phyloP scores from a whole-genome alignment of 2,329 filamentous ascomycete species.

The Cordyceps fumosorosea region DNA sequence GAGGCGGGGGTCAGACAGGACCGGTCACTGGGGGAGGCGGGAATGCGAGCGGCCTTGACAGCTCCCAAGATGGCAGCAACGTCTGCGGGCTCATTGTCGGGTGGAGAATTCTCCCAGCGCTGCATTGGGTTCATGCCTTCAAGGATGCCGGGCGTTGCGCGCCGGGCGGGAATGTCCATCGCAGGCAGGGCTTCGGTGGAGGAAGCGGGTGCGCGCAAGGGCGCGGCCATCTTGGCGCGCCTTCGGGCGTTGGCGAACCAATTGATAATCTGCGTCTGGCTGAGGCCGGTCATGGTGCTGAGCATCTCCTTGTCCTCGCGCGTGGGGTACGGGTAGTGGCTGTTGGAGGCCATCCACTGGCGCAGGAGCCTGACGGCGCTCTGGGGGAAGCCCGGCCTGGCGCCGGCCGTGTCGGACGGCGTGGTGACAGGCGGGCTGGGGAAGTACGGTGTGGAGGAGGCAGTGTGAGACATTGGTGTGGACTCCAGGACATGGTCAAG shows the following conservation, averaged over 20 bases:
- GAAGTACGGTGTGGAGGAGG: background rate
- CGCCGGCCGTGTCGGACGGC: slow-evolving; percentile 2
- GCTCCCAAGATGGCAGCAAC: slow-evolving; percentile 25
- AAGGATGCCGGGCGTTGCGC: slow-evolving; percentile 28
- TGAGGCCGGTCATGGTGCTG: slow-evolving; percentile 67
- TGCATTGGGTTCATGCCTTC: slow-evolving; percentile 23
- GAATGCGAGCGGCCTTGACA: slow-evolving; percentile 17
- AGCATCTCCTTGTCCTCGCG: slow-evolving; percentile 74
- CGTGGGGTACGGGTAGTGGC: slow-evolving; percentile 72
- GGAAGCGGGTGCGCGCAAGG: slow-evolving; percentile 51
- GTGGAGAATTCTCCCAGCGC: slow-evolving; percentile 26
- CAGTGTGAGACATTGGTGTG: background rate
- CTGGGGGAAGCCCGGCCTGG: slow-evolving; percentile 46
- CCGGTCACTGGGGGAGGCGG: slow-evolving; percentile 10
- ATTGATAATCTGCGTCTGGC: slow-evolving; percentile 72
- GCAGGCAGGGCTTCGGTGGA: slow-evolving; percentile 19
- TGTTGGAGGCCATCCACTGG: slow-evolving; percentile 70
- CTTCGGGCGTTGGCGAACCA: slow-evolving; percentile 84
- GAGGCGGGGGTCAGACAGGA: slow-evolving; percentile 5
- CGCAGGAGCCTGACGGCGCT: slow-evolving; percentile 71
- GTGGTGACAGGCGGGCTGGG: background rate
- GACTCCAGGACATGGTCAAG: background rate
- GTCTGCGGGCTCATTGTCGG: slow-evolving; percentile 25
- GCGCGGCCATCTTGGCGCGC: slow-evolving; percentile 63
- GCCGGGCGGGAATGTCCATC: slow-evolving; percentile 49